Conservation (phyloP, 2,329 filamentous ascomycete genomes). For the Lizonia empirigonia region DNA sequence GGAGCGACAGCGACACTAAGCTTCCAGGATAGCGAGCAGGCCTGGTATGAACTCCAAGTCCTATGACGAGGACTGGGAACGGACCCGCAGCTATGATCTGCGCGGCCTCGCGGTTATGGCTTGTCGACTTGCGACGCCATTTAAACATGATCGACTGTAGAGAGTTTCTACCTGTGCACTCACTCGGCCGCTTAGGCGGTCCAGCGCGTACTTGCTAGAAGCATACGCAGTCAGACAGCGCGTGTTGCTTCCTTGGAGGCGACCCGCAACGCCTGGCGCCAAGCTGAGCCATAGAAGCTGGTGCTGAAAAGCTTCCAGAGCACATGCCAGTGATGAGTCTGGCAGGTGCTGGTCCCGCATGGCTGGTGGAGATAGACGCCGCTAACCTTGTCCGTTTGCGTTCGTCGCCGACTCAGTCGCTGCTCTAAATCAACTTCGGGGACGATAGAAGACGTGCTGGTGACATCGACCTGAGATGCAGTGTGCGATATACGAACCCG, state of each 20-base stretch:
- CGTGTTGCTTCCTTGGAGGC: slow-evolving; percentile 24
- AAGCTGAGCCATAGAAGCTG: slow-evolving; percentile 30
- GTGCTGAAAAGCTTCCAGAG: slow-evolving; percentile 22
- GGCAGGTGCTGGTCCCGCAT: slow-evolving; percentile 31
- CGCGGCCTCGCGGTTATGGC: slow-evolving; percentile 41
- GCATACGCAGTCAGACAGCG: slow-evolving; percentile 21
- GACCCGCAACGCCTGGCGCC: slow-evolving; percentile 17
- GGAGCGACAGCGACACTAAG: slow-evolving; percentile 16
- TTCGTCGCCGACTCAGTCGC: slow-evolving; percentile 7
- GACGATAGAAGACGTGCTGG: neutral
- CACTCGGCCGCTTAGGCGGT: no score
- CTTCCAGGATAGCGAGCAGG: slow-evolving; percentile 13
- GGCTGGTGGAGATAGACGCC: slow-evolving; percentile 19
- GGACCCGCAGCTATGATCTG: slow-evolving; percentile 40
- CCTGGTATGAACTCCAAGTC: slow-evolving; percentile 19
- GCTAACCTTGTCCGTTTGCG: slow-evolving; percentile 28
- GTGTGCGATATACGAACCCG: slow-evolving; percentile 2
- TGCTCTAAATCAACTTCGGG: slow-evolving; percentile 17
- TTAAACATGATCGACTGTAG: slow-evolving; percentile 19
- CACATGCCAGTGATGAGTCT: slow-evolving; percentile 30
- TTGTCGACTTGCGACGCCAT: slow-evolving; percentile 29
- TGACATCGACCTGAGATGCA: slow-evolving; percentile 5
- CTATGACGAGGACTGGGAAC: slow-evolving; percentile 13
- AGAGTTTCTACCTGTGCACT: slow-evolving; percentile 8
- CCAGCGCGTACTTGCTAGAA: slow-evolving; percentile 22